Conservation (phyloP, 1,284 basidiomycete genomes). For the Coniferiporia weirii region DNA sequence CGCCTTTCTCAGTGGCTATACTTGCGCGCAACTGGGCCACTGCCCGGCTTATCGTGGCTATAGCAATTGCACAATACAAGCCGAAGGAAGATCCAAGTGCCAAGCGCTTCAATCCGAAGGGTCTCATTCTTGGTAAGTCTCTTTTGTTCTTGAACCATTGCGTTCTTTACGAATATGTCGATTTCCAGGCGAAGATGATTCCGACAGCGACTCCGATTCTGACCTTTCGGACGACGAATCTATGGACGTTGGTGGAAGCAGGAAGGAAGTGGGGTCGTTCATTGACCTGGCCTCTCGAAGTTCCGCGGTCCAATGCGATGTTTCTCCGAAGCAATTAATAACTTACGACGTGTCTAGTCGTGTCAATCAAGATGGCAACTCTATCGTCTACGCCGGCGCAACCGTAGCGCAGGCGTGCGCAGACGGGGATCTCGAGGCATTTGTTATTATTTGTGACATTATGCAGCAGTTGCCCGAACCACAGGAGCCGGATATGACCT, state of each 20-base stretch:
- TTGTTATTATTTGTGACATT: constrained; percentile 41
- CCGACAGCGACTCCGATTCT: not conserved
- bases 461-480: constrained; percentile 30
- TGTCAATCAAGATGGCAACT: constrained; percentile 17
- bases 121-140: constrained; percentile 34
- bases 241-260: constrained; percentile 23
- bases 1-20: no score
- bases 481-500: constrained; percentile 1
- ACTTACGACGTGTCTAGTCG: constrained; percentile 18
- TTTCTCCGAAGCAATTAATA: constrained; percentile 36
- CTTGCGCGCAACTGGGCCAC: no score
- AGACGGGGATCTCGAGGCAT: constrained; percentile 46
- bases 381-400: not conserved
- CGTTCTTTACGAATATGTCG: not conserved
- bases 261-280: constrained; percentile 27
- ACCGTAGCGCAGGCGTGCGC: constrained; percentile 34
- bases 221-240: constrained; percentile 28
- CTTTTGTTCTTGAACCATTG: not conserved
- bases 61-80: no score
- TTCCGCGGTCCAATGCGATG: constrained; percentile 36
- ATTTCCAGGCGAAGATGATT: constrained; percentile 28
- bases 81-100: no score
- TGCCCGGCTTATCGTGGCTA: no score
- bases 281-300: constrained; percentile 45
- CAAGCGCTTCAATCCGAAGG: no score